phyloP scores from a whole-genome alignment of 2,329 filamentous ascomycete genomes.

The Fusarium protoensiforme region DNA sequence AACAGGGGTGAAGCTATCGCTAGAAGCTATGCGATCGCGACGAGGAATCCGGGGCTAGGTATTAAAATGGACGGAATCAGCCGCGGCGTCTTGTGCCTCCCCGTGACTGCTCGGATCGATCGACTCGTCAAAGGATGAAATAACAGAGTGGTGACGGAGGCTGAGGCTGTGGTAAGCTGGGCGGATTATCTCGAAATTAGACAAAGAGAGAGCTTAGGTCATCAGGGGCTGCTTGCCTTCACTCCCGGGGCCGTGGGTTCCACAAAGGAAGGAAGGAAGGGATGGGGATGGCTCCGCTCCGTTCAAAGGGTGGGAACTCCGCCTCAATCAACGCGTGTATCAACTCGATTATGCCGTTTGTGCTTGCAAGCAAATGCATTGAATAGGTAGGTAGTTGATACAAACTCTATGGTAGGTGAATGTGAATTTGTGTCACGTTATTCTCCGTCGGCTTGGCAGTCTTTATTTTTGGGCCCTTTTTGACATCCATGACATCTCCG shows the following conservation, averaged over 20 bases:
- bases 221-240: conserved; percentile 36
- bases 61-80: not conserved
- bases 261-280: conserved; percentile 3
- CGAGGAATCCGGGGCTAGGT: not conserved
- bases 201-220: conserved; percentile 33
- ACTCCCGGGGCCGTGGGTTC: conserved; percentile 11
- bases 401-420: not conserved
- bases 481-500: not conserved
- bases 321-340: conserved; percentile 31
- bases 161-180: conserved; percentile 8
- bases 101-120: not conserved
- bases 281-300: conserved; percentile 23
- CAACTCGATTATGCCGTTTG: not conserved
- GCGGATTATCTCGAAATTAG: conserved; percentile 22
- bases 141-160: not conserved
- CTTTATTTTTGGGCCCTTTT: not conserved
- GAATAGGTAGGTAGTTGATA: not conserved
- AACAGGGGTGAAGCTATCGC: conserved; percentile 17
- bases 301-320: conserved; percentile 16
- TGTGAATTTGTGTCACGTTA: not conserved
- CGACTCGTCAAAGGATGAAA: conserved; percentile 5
- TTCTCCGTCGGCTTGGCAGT: not conserved
- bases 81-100: not conserved
- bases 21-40: conserved; percentile 1
- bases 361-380: not conserved